Base-by-base conservation (phyloP, 2,329 filamentous ascomycete genomes). In the Aspergillus sp. region DNA sequence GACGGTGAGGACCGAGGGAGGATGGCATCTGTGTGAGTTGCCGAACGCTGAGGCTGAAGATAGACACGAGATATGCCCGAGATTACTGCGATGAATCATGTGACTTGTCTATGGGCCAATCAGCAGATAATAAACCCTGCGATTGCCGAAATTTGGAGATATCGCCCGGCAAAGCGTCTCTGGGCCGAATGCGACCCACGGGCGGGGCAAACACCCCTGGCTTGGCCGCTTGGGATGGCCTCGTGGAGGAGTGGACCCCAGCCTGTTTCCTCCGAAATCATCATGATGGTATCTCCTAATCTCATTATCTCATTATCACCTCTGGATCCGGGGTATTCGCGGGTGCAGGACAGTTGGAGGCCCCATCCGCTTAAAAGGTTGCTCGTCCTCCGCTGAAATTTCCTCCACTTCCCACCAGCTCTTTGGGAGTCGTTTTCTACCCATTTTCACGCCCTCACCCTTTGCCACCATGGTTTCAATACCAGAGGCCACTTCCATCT, bases 401-500 rank as follows among this genome's bases (percentile, higher is more conserved):
- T 17, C 34, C 11, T 41, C 34, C 34, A 17, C 34, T 41, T 41
- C 13, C 34, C 11, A 41, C 11, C 34, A 41, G 5, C 34, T 5
- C 5, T 15, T 15, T 41, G 34, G 34, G 34, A 13, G 9, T 41
- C 34, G 9, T 38, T 41, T 5, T 41, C 15, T 41, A 15, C 34
- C 34, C 34, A 15, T 15, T 41, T 41, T 41, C 34, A 17, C 34
- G 4, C 34, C n/a, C 15, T 17, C 6, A 19, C 15, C 13, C 41
- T 19, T 25, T 28, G 28, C 38, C 52, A 55, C 34, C 46, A 60
- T 60, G 58, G 50, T 31, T 1, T 52, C 49, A 3, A 52, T 46
- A 19, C 19, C 30, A 7, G 38, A 52, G 5, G 25, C 28, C 5
- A 9, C 17, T 30, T 51, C 52, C 2, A n/a, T 55, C n/a, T 54